These are phyloP conservation scores for Fraxinus sp. DNA, from an alignment of 305 asterid species.

Conservation along the genomic window DNA sequence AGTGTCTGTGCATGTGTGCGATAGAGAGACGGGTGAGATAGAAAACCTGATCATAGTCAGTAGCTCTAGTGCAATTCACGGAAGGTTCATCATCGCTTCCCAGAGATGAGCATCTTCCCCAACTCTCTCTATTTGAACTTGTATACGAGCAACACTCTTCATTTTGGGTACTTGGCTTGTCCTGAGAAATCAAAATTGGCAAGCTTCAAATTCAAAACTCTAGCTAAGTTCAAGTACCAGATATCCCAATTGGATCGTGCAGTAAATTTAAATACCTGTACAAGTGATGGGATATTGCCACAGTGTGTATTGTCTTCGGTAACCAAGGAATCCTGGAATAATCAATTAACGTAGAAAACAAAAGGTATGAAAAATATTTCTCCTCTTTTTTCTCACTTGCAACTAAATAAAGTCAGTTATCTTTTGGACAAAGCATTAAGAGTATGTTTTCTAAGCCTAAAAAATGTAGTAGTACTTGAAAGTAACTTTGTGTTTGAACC, in stretches of 20 bases:
- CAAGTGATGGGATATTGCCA: conserved; percentile 42
- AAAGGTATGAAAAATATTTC: not conserved
- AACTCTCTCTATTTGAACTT: conserved; percentile 93
- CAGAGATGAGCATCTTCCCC: conserved; percentile 98
- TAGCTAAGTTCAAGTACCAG: conserved; percentile 13
- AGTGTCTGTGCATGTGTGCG: not conserved
- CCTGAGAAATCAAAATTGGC: conserved; percentile 42
- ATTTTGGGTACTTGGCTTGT: conserved; percentile 55
- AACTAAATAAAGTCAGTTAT: too few species aligned
- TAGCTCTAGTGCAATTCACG: conserved; percentile 38
- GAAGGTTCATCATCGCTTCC: conserved; percentile 77
- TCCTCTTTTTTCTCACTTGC: not conserved
- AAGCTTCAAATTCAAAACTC: conserved; percentile 2
- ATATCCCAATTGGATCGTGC: conserved; percentile 3
- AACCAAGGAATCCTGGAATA: conserved; percentile 50
- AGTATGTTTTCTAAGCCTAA: not conserved
- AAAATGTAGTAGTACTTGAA: not conserved
- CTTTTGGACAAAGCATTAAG: not conserved
- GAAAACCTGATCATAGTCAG: conserved; percentile 62
- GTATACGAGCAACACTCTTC: conserved; percentile 93
- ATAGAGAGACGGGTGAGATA: not conserved
- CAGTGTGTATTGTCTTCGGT: conserved; percentile 44
- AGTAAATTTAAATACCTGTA: conserved; percentile 48
- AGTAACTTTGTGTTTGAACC: not conserved
- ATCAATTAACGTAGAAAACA: conserved; percentile 4